These are phyloP conservation scores for Populus pruinosa DNA, from an alignment of 345 rosid species.

Conservation along the genomic window DNA sequence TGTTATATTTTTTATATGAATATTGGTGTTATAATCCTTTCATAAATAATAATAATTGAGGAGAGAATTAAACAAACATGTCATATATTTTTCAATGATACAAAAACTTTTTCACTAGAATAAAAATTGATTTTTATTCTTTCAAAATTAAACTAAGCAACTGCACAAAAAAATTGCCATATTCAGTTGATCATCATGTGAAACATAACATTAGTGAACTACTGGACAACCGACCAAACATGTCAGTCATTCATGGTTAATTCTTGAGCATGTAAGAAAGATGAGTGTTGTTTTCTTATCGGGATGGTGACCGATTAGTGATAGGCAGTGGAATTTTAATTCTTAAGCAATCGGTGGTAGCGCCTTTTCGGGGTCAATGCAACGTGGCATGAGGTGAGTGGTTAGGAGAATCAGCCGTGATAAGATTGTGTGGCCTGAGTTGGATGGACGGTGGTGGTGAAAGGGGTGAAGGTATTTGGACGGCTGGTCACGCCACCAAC, in stretches of 20 bases:
- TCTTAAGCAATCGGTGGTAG: not conserved
- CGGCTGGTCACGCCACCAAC: slow-evolving; percentile 13
- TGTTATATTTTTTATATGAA: too few species aligned
- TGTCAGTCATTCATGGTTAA: too few species aligned
- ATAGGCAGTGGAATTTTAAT: not conserved
- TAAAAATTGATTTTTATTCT: too few species aligned
- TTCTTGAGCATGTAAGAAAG: too few species aligned
- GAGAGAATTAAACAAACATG: too few species aligned
- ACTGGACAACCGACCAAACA: not conserved
- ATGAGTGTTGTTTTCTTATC: not conserved
- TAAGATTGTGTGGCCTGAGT: slow-evolving; percentile 10
- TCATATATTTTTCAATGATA: too few species aligned
- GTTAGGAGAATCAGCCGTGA: slow-evolving; percentile 14
- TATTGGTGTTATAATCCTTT: too few species aligned
- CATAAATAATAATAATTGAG: too few species aligned
- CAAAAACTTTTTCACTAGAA: too few species aligned
- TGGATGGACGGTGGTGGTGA: slow-evolving; percentile 31
- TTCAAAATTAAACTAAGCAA: too few species aligned
- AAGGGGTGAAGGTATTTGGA: slow-evolving; percentile 7
- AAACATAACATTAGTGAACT: not conserved
- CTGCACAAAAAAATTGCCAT: too few species aligned
- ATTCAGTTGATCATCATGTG: too few species aligned
- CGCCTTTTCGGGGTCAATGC: not conserved
- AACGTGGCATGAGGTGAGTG: slow-evolving; percentile 25
- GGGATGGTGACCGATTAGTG: not conserved